Base-by-base conservation (phyloP, 2,329 filamentous ascomycete species). In the Leptographium radiaticola region DNA sequence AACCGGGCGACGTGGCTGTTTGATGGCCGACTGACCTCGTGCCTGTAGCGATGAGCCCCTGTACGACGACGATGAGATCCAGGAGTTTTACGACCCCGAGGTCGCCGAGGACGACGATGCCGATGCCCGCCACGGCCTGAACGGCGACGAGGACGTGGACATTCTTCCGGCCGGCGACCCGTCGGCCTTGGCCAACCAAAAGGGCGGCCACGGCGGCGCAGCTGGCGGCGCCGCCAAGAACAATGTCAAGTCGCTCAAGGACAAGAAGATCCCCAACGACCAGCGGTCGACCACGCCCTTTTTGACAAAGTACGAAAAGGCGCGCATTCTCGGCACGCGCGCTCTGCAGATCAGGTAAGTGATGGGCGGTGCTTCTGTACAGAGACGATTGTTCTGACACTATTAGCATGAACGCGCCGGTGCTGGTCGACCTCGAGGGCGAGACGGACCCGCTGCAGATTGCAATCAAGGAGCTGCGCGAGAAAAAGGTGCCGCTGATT, bases 281-380 rank as follows among this genome's bases (percentile, higher is more conserved):
- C 81, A 95, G 71, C 83, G 93, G 63, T 86, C 81, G 30, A 98
- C 93, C 10, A 98, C 93, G 33, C 93, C 91, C 2, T 98, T 96
- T 73, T 95, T 98, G 91, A 98, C 93, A 61, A 98, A 98, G 74
- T 98, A 98, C 71, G 93, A 98, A 76, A 81, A 84, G 62, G 93
- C 93, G 59, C 83, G 93, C 65, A 91, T 98, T 56, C 73, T 98
- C 59, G 93, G 93, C 49, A 97, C 93, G 43, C 79, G 93, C 61
- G 93, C 93, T 43, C 71, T 97, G 66, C 93, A 98, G 71, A 97
- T 98, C 66, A 96, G 89, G 89, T 94, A 70, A 53, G 81, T 51
- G n/a, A n/a, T 4, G n/a, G 34, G 9, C 6, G n/a, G 38, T 18
- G 11, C 6, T 10, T 16, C 34, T 36, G 34, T 36, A 8, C 9